phyloP scores from a whole-genome alignment of 1,139 yeast species.

The Meyerozyma elateridarum region DNA sequence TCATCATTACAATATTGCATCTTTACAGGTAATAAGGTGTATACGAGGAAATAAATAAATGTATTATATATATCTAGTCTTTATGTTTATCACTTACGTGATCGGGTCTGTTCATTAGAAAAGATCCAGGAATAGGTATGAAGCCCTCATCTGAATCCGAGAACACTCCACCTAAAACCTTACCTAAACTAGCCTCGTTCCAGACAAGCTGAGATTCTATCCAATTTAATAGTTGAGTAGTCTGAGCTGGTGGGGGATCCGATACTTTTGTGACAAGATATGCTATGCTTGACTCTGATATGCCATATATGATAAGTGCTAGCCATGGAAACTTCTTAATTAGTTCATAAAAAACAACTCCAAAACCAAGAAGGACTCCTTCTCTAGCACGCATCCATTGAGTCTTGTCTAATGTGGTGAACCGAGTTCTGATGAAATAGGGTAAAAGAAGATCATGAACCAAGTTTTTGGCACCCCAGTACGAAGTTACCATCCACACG shows the following conservation, averaged over 20 bases:
- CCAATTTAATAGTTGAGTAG: conserved; percentile 25
- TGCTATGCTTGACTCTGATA: conserved; percentile 53
- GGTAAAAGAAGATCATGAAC: conserved; percentile 47
- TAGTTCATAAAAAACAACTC: conserved; percentile 44
- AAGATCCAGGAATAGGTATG: conserved; percentile 17
- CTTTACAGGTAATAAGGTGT: conserved; percentile 28
- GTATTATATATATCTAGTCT: no score
- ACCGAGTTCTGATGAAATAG: conserved; percentile 46
- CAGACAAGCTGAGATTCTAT: conserved; percentile 29
- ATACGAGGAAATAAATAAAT: conserved; percentile 11
- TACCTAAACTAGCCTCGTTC: conserved; percentile 16
- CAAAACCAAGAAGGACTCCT: conserved; percentile 57
- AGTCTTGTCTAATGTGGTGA: conserved; percentile 38
- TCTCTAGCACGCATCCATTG: conserved; percentile 54
- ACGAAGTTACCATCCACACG: conserved; percentile 35
- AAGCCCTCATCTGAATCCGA: conserved; percentile 16
- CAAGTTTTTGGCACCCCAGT: conserved; percentile 44
- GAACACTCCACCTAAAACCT: conserved; percentile 14
- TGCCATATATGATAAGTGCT: conserved; percentile 47
- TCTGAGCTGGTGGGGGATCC: conserved; percentile 42
- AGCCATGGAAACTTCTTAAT: conserved; percentile 39
- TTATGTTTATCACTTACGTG: not conserved
- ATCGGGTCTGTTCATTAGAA: conserved; percentile 3
- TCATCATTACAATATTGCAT: conserved; percentile 25
- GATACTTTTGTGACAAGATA: conserved; percentile 51